These are phyloP conservation scores for Raffaelea arxii DNA, from an alignment of 2,329 filamentous ascomycete genomes.

Conservation along the genomic window DNA sequence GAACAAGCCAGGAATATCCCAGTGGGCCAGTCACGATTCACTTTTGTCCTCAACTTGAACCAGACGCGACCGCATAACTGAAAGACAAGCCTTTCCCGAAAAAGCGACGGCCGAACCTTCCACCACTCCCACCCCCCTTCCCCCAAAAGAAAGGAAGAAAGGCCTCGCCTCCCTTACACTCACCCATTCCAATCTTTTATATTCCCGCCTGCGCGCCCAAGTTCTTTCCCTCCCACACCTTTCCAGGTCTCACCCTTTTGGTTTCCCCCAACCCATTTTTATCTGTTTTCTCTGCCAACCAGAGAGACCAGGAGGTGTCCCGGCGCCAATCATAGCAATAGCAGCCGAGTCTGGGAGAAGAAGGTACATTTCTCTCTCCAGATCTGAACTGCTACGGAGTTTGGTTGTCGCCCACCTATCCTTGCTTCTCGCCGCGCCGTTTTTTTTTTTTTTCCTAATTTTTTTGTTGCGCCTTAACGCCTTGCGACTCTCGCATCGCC, in stretches of 20 bases:
- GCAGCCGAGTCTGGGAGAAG: not conserved
- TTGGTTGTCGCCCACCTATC: not conserved
- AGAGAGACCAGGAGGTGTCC: not conserved
- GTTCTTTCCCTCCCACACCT: conserved; percentile 5
- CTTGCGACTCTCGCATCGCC: too few relatives aligned
- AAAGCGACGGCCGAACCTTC: not conserved
- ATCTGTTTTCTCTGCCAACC: too few relatives aligned
- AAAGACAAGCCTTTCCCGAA: not conserved
- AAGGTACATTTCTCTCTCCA: not conserved
- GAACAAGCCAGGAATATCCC: too few relatives aligned
- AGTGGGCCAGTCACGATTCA: too few relatives aligned
- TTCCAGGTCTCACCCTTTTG: not conserved
- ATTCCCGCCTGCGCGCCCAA: not conserved
- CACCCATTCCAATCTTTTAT: not conserved
- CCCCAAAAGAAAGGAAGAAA: too few relatives aligned
- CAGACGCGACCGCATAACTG: too few relatives aligned
- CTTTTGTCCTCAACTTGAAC: too few relatives aligned
- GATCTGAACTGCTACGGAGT: not conserved
- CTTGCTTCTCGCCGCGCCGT: not conserved
- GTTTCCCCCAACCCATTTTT: too few relatives aligned
- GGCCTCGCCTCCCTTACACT: too few relatives aligned
- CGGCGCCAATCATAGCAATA: not conserved
- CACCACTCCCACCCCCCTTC: not conserved
- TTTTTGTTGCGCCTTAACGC: too few relatives aligned
- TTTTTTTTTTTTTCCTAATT: not conserved